Evolutionary conservation across 2,329 filamentous ascomycete genomes (phyloP).

Genomic region (Hypoxylon sp.): DNA sequence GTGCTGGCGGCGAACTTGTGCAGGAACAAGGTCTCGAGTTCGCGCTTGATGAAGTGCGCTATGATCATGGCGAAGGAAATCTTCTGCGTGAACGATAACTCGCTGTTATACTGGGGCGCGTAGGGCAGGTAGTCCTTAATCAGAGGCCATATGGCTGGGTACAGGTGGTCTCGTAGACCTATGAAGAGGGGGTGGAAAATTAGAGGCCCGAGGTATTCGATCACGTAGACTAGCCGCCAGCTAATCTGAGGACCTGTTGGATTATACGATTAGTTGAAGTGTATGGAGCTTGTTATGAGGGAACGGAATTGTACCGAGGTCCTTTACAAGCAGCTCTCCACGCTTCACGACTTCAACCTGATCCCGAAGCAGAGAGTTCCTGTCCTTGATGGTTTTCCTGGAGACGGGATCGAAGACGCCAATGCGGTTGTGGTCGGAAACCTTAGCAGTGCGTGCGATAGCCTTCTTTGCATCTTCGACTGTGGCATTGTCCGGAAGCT

Average conservation of each 20-base stretch:
- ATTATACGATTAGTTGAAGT: slow-evolving; percentile 41
- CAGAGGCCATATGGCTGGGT: slow-evolving; percentile 64
- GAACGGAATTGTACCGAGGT: slow-evolving; percentile 76
- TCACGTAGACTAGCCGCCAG: slow-evolving; percentile 94
- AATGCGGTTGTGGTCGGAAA: slow-evolving; percentile 73
- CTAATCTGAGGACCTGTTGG: slow-evolving; percentile 83
- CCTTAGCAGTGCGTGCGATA: slow-evolving; percentile 66
- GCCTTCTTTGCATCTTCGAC: slow-evolving; percentile 72
- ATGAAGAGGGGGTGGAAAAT: slow-evolving; percentile 85
- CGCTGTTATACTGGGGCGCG: slow-evolving; percentile 56
- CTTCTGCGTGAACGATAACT: slow-evolving; percentile 78
- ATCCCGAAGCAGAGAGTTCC: slow-evolving; percentile 67
- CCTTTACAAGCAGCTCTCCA: slow-evolving; percentile 85
- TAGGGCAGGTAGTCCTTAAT: slow-evolving; percentile 61
- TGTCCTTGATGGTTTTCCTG: slow-evolving; percentile 75
- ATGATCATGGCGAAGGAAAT: slow-evolving; percentile 81
- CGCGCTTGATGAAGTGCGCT: slow-evolving; percentile 93
- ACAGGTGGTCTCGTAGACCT: slow-evolving; percentile 80
- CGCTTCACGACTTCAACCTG: slow-evolving; percentile 64
- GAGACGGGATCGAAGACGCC: slow-evolving; percentile 73
- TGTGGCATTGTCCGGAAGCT: slow-evolving; percentile 66
- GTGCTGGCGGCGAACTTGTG: slow-evolving; percentile 96
- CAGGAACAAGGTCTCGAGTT: slow-evolving; percentile 93
- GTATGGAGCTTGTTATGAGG: slow-evolving; percentile 8
- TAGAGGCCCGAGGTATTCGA: slow-evolving; percentile 95